Evolutionary conservation across 805 yeast species (phyloP), one percentile per base, ranked within the genome.

Genomic region (Candida pseudofarinosa): DNA sequence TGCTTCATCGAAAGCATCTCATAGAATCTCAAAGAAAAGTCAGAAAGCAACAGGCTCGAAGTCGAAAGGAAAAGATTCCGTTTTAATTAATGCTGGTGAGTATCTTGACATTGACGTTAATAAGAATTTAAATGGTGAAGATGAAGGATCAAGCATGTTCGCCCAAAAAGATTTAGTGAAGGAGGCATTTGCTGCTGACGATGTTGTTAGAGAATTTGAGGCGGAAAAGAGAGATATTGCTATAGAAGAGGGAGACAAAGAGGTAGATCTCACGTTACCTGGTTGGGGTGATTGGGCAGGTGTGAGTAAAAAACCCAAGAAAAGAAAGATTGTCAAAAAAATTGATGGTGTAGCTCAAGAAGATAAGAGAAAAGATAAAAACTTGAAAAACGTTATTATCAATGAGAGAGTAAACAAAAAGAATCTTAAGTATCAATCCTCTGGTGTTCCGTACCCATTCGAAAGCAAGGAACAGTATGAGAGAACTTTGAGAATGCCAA

Each of bases 241-340:
- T 4, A 76, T 69, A 35, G 89, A 85, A 37, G 97, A 91, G 62
- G 97, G 81, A 44, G 97, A 91, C 63, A 76, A 88, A 58, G 89
- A 83, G 55, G 83, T 85, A 45, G 96, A 90, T 59, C 67, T 85
- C 38, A 84, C 96, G 0, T 65, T 90, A 40, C 98, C 97, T 3
- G 99, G 99, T 1, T 93, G 98, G 97, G 98, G 98, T 38, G 86
- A 85, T 35, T 93, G 99, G 99, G 85, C 91, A 8, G 97, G 97
- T 32, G 79, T 77, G 7, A 62, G 54, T 16, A 54, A 57, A 34
- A 64, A 55, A 44, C 58, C 51, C 14, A 69, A 69, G 59, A 80
- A 78, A 59, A 77, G 79, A 58, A 84, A 81, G 59, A 73, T 85
- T 43, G 73, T 83, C 30, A 80, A 85, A 53, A 86, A 80, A 50